A percentile compares a stretch with the other conserved stretches of the same genome.
Evolutionary conservation across 108 stramenopile species (phyloP).

Genomic region (Nitzschia sp.): DNA sequence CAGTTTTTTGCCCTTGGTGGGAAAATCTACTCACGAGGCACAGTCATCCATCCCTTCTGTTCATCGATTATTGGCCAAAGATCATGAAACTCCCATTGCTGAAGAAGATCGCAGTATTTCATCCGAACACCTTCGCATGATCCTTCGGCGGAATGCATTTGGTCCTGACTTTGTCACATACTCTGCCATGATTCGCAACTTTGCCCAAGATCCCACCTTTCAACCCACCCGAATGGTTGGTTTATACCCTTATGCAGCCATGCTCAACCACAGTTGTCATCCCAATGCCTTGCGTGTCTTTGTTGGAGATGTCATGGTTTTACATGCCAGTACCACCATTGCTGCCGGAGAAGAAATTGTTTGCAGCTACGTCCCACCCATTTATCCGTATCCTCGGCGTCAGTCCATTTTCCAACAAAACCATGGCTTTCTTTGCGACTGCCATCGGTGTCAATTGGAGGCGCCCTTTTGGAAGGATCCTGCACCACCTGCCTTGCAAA

Average conservation of each 20-base stretch:
- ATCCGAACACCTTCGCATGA: constrained; percentile 46
- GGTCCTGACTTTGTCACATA: constrained; percentile 80
- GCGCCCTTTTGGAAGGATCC: constrained; percentile 13
- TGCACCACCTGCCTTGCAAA: neutral
- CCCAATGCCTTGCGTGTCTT: constrained; percentile 74
- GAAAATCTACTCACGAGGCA: neutral
- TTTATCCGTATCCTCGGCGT: constrained; percentile 41
- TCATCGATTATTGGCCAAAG: neutral
- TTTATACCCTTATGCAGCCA: constrained; percentile 76
- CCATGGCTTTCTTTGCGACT: constrained; percentile 64
- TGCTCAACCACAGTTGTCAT: constrained; percentile 81
- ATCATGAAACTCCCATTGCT: constrained; percentile 1
- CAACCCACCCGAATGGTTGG: constrained; percentile 59
- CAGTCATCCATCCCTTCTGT: neutral
- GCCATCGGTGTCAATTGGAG: constrained; percentile 57
- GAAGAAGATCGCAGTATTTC: neutral
- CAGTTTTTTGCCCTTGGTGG: constrained; percentile 25
- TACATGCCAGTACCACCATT: constrained; percentile 53
- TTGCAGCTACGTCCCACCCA: constrained; percentile 77
- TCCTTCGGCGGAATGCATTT: constrained; percentile 70
- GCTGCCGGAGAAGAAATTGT: constrained; percentile 64
- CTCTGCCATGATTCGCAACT: constrained; percentile 11
- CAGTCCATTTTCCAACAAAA: constrained; percentile 37
- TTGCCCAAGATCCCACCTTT: neutral
- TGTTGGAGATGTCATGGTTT: constrained; percentile 64